A percentile compares a stretch with the other conserved stretches of the same genome.
Conservation (phyloP, 2,329 filamentous ascomycete genomes). For the Sordariomycetes sp. region DNA sequence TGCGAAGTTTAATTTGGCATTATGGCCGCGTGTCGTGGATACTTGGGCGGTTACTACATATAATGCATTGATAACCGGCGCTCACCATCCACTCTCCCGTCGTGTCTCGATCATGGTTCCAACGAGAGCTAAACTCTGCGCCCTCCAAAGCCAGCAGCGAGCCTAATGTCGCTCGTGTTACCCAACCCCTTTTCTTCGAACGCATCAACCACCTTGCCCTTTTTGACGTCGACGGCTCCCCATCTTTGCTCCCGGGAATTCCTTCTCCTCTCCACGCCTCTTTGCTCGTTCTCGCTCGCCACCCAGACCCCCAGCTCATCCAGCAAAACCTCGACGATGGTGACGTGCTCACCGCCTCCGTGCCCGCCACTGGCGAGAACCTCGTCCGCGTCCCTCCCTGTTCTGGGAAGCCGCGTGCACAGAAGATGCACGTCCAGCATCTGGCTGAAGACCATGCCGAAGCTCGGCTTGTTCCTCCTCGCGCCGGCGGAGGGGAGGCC, state of each 20-base stretch:
- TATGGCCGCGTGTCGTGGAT: too few relatives aligned
- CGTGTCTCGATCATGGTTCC: too few relatives aligned
- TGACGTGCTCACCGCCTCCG: slow-evolving; percentile 14
- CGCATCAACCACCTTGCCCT: slow-evolving; percentile 27
- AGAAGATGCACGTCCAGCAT: slow-evolving; percentile 47
- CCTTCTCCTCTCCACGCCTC: slow-evolving; percentile 18
- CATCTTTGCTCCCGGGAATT: slow-evolving; percentile 41
- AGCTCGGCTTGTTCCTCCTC: slow-evolving; percentile 35
- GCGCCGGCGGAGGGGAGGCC: slow-evolving; percentile 10
- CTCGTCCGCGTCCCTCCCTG: slow-evolving; percentile 27
- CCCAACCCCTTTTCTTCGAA: slow-evolving; percentile 16
- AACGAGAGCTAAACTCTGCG: slow-evolving; percentile 18
- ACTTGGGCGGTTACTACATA: too few relatives aligned
- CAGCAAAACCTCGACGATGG: slow-evolving; percentile 41
- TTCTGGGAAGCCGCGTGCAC: slow-evolving; percentile 32
- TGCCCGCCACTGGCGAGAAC: slow-evolving; percentile 9
- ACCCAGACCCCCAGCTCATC: slow-evolving; percentile 41
- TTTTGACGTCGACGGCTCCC: slow-evolving; percentile 35
- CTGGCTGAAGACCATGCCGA: slow-evolving; percentile 45
- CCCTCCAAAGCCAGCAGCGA: slow-evolving; percentile 24
- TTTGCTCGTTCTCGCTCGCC: too few relatives aligned
- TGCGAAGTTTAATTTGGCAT: too few relatives aligned
- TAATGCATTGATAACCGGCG: too few relatives aligned
- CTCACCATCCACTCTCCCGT: too few relatives aligned
- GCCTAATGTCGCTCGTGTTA: slow-evolving; percentile 13